Base-by-base conservation (phyloP, 176 grass and related monocot genomes). In the Chrysopogon serrulatus region DNA sequence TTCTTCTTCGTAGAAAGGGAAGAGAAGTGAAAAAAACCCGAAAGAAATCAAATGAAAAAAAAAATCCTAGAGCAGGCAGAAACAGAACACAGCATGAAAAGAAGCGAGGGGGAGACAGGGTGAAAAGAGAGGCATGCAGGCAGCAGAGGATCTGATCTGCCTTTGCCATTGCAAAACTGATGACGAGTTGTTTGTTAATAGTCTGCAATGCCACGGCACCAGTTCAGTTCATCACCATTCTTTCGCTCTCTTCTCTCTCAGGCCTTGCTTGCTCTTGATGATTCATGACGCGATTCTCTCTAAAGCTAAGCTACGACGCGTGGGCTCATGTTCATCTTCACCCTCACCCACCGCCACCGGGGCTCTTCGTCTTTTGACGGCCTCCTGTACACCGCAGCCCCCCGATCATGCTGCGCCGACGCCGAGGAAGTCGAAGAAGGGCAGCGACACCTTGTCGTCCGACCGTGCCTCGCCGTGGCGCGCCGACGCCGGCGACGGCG, bases 341-440 rank as follows among this genome's bases (percentile, higher is more conserved):
- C 68, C 26, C 19, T 47, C 39, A 76, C 68, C 26, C 44, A 65
- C 23, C 41, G 60, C 69, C 72, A 12, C 40, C 24, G 63, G 78
- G 64, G 64, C 64, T 68, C 43, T 74, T 74, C 68, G 19, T 79
- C 67, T 35, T 76, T 47, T 3, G 12, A 17, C 47, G n/a, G 30
- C 60, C 79, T 71, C 79, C 88, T 86, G 88, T 85, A 85, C 87
- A 77, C 65, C 86, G 19, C 59, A 48, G 6, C 23, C 12, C 63
- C 8, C 26, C 23, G 79, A 24, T 90, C 88, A 90, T 53, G 90
- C 86, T 73, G 90, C 65, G 32, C 90, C 90, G 23, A 95, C 90
- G 73, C 93, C 93, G 61, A 95, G 93, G 90, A 95, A 95, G 81
- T 95, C 93, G 79, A 95, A 83, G 88, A 90, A 95, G 69, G 85